Conservation (phyloP, 495 filamentous ascomycete species). For the Penicillium robsamsonii region DNA sequence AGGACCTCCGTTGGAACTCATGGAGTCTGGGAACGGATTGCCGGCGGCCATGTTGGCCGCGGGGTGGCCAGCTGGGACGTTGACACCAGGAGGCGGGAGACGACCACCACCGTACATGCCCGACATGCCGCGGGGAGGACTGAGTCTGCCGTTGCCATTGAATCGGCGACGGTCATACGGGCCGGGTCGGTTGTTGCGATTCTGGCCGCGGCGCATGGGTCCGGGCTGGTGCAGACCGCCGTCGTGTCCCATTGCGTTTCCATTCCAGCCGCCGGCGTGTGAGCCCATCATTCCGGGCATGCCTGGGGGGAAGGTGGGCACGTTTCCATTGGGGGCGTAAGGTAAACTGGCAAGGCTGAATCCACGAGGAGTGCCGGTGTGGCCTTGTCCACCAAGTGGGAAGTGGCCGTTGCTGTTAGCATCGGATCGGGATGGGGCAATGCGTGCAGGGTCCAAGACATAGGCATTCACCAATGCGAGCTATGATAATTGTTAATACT, state of each 20-base stretch:
- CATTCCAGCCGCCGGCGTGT: slow-evolving; percentile 46
- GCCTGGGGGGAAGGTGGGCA: slow-evolving; percentile 24
- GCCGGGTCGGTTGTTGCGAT: slow-evolving; percentile 48
- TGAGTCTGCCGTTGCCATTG: slow-evolving; percentile 37
- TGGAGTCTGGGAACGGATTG: slow-evolving; percentile 46
- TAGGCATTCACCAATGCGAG: slow-evolving; percentile 88
- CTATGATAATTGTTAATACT: slow-evolving; percentile 44
- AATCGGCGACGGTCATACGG: slow-evolving; percentile 59
- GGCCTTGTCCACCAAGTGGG: slow-evolving; percentile 66
- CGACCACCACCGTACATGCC: slow-evolving; percentile 39
- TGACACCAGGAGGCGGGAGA: slow-evolving; percentile 36
- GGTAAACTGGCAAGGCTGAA: slow-evolving; percentile 80
- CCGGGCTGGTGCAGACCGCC: slow-evolving; percentile 53
- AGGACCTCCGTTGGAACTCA: slow-evolving; percentile 54
- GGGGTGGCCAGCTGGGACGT: slow-evolving; percentile 43
- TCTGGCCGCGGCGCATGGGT: slow-evolving; percentile 58
- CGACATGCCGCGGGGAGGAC: slow-evolving; percentile 41
- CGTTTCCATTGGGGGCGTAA: slow-evolving; percentile 14
- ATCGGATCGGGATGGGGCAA: slow-evolving; percentile 87
- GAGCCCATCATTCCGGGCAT: slow-evolving; percentile 58
- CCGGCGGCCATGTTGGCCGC: slow-evolving; percentile 44
- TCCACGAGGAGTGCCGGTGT: slow-evolving; percentile 84
- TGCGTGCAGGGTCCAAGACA: slow-evolving; percentile 87
- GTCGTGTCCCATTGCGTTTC: slow-evolving; percentile 36
- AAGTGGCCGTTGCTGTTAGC: slow-evolving; percentile 98